Base-by-base conservation (phyloP, 805 yeast genomes). In the Saccharomycopsis sp. region DNA sequence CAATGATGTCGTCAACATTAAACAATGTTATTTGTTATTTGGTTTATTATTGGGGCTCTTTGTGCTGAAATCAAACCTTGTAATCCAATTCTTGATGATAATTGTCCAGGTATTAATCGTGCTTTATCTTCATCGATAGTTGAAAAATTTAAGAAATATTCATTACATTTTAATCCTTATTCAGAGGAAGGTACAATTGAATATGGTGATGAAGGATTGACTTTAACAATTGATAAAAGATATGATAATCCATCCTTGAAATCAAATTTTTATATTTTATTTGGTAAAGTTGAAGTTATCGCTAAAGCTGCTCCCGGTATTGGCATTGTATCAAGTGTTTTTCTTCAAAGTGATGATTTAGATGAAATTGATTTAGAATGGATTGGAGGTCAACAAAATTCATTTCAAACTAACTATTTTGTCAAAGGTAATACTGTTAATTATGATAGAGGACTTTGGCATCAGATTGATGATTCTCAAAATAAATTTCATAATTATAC, bases 331-430 rank as follows among this genome's bases (percentile, higher is more conserved):
- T 76, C 86, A 0, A 72, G 83, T 3, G 74, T 82, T 49, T 79
- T 75, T 44, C 66, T 82, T 29, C 84, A 79, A 55, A 59, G 65
- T 35, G 88, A 82, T 57, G 85, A 76, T 53, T 65, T 76, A 44
- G 89, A 82, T 60, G 89, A 83, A 60, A 75, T 82, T 38, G 89
- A 82, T 59, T 56, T 79, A 35, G 89, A 82, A 59, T 76, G 82
- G 70, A 70, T 79, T 48, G 89, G 89, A 5, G 77, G 77, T 34
- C 82, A 79, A 54, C 74, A 77, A 56, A 21, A 32, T 7, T 7
- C 40, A 4, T 70, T 77, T 53, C 84, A 79, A 60, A 65, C 81
- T 31, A 50, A 50, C 20, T 82, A 63, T 60, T 81, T 81, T 62
- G 68, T 77, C 40, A 77, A 80, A 58, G 89, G 87, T 37, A 62